A percentile compares a stretch with the other conserved stretches of the same genome.
Conservation (phyloP, 129 eudicot species). For the Arctium lappa region DNA sequence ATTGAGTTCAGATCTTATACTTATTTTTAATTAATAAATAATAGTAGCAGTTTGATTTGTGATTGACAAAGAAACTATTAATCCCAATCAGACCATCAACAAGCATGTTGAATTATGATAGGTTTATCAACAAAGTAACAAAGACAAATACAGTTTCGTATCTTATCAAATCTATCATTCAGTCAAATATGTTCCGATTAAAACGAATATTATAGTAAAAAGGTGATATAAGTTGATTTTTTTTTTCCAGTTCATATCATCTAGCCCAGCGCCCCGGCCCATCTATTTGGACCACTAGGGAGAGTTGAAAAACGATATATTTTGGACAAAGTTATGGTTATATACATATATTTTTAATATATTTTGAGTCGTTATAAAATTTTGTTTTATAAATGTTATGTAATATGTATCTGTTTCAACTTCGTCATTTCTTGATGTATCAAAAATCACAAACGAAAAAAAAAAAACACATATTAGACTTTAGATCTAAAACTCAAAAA, state of each 20-base stretch:
- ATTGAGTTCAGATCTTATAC: not conserved
- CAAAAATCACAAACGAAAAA: no score
- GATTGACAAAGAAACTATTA: not conserved
- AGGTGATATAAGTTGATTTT: not conserved
- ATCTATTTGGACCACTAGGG: not conserved
- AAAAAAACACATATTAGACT: not conserved
- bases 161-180: not conserved
- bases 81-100: not conserved
- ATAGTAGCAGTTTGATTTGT: no score
- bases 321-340: not conserved
- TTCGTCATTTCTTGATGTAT: not conserved
- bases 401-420: no score
- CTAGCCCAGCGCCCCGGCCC: not conserved
- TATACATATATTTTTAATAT: no score
- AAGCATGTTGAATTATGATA: not conserved
- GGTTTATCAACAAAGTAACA: not conserved
- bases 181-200: not conserved
- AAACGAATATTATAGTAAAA: not conserved
- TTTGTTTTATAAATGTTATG: not conserved
- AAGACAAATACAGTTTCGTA: not conserved
- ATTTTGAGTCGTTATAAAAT: not conserved
- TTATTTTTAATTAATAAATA: no score
- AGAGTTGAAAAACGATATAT: not conserved
- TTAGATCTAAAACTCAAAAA: no score
- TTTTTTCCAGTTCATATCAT: not conserved